Evolutionary conservation across 768 basidiomycete species (phyloP).

Genomic region (Pleurotus platypus): DNA sequence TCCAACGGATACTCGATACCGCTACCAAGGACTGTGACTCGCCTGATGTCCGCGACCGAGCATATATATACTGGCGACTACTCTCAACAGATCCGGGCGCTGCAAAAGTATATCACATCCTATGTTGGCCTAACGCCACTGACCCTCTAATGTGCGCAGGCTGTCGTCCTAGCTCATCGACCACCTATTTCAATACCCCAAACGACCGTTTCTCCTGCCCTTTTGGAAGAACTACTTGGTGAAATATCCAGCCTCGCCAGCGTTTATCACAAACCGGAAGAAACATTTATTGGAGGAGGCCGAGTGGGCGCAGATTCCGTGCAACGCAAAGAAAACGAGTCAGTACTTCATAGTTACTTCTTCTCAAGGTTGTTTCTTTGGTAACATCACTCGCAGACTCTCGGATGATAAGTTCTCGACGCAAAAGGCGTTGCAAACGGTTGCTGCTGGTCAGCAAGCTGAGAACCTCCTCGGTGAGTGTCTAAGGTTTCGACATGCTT

Average conservation of each 20-base stretch:
- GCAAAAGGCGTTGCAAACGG: slow-evolving; percentile 86
- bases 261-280: slow-evolving; percentile 95
- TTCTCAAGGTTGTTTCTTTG: neutral
- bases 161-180: slow-evolving; percentile 85
- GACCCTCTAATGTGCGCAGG: slow-evolving; percentile 23
- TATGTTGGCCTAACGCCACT: neutral
- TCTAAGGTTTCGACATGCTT: neutral
- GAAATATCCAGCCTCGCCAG: slow-evolving; percentile 90
- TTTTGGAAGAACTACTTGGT: slow-evolving; percentile 87
- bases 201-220: slow-evolving; percentile 82
- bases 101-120: slow-evolving; percentile 67
- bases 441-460: slow-evolving; percentile 86
- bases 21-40: slow-evolving; percentile 98
- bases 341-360: slow-evolving; percentile 20
- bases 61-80: slow-evolving; percentile 97
- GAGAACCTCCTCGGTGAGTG: slow-evolving; percentile 77
- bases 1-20: slow-evolving; percentile 87
- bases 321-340: slow-evolving; percentile 62
- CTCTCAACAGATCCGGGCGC: slow-evolving; percentile 93
- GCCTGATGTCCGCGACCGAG: slow-evolving; percentile 93
- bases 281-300: slow-evolving; percentile 93
- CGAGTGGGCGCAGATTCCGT: slow-evolving; percentile 82
- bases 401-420: slow-evolving; percentile 70
- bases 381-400: slow-evolving; percentile 27
- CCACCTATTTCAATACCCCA: slow-evolving; percentile 93